Conservation (phyloP, 2,329 filamentous ascomycete genomes). For the Hymenoscyphus scutula region DNA sequence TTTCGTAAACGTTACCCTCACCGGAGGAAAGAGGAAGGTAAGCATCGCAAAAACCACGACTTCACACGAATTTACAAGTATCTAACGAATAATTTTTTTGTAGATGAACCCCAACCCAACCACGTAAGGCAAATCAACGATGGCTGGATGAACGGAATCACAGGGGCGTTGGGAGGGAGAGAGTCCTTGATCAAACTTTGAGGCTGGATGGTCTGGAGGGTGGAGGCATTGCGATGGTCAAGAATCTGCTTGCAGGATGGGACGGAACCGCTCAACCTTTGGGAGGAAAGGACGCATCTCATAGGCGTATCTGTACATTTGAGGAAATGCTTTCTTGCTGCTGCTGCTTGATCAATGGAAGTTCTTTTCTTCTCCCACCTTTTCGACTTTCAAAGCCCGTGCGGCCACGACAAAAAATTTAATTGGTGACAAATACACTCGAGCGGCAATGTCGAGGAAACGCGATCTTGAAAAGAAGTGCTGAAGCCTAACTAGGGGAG, state of each 20-base stretch:
- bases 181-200: conserved; percentile 29
- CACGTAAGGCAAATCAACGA: conserved; percentile 49
- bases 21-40: conserved; percentile 98
- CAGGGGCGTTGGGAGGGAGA: conserved; percentile 20
- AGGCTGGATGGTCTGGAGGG: conserved; percentile 30
- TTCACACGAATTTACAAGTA: conserved; percentile 13
- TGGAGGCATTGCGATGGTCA: conserved; percentile 17
- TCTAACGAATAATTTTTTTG: conserved; percentile 14
- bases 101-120: conserved; percentile 88
- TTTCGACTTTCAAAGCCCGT: background rate
- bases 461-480: background rate
- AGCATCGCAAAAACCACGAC: conserved; percentile 32
- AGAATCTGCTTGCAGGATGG: conserved; percentile 29
- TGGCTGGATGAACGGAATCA: conserved; percentile 18
- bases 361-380: conserved; percentile 14
- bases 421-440: background rate
- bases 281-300: conserved; percentile 36
- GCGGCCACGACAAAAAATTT: background rate
- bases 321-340: conserved; percentile 26
- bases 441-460: background rate
- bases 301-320: conserved; percentile 36
- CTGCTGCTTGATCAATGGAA: conserved; percentile 28
- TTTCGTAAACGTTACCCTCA: conserved; percentile 97
- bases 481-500: background rate
- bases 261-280: conserved; percentile 29